Base-by-base conservation (phyloP, 2,329 filamentous ascomycete species). In the Venturia asperata region DNA sequence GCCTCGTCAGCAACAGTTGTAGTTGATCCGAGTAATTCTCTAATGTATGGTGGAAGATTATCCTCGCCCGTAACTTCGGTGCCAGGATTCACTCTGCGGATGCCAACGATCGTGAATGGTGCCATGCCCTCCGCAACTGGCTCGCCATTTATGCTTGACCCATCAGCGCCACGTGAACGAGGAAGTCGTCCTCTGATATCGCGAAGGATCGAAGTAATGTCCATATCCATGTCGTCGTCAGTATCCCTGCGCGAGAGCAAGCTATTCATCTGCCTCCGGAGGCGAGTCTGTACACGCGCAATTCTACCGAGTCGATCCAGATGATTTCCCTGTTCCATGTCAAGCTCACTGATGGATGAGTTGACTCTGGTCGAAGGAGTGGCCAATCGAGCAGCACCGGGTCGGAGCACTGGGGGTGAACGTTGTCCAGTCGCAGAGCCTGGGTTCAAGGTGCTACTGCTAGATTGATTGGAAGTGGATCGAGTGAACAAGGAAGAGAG, bases 31-130 rank as follows among this genome's bases (percentile, higher is more conserved):
- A 80, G 76, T 39, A 79, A 78, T 66, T 82, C 80, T 63, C 81
- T 76, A 73, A 82, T 81, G 19, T 79, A 79, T 27, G 76, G 79
- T 67, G 80, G 76, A 69, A 76, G 74, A 69, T 66, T 45, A 70
- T 78, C 72, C 70, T 78, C 76, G 24, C 77, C 76, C 30, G 77
- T 73, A 17, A 77, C 76, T 68, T 78, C 79, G 34, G 77, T 78
- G 61, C 74, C 75, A 24, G 84, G 81, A 41, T 82, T 85, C 66
- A 88, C 85, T 34, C 86, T 87, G 64, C 86, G 79, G 65, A 89
- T 87, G 64, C 87, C 87, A 49, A 89, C 86, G 63, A 89, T 86
- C 55, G 89, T 87, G 67, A 89, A 82, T 10, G 87, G 87, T 47
- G 88, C 84, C 74, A 86, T 87, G 27, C 86, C 80, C 60, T 82